These are phyloP conservation scores for Spongiforma sp. DNA, from an alignment of 1,284 basidiomycete species.

Conservation along the genomic window DNA sequence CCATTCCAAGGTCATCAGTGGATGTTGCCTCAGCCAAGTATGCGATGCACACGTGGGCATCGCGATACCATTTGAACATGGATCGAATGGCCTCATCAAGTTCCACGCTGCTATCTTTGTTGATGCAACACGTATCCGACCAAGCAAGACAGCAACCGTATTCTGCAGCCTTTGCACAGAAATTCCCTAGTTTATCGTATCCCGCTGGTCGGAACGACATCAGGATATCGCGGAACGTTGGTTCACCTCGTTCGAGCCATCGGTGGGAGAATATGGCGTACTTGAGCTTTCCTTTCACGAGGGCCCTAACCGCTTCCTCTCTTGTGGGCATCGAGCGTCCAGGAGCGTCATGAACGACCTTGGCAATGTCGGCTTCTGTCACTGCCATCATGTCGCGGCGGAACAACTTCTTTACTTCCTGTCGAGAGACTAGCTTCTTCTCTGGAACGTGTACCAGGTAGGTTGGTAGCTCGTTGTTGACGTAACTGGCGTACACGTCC, in stretches of 20 bases:
- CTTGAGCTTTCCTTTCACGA: constrained; percentile 56
- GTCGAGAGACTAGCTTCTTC: constrained; percentile 33
- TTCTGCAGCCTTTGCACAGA: constrained; percentile 32
- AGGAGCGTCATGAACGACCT: constrained; percentile 39
- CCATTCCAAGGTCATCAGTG: constrained; percentile 30
- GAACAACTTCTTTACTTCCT: constrained; percentile 38
- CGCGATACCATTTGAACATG: constrained; percentile 40
- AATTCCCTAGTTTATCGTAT: constrained; percentile 32
- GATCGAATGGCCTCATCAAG: constrained; percentile 40
- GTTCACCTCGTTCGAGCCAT: constrained; percentile 67
- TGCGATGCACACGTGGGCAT: constrained; percentile 36
- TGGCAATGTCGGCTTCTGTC: constrained; percentile 33
- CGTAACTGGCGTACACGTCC: constrained; percentile 23
- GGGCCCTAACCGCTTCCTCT: constrained; percentile 31
- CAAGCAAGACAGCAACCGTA: constrained; percentile 36
- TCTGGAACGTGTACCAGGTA: constrained; percentile 36
- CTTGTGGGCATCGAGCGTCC: constrained; percentile 46
- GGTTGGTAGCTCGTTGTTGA: constrained; percentile 37
- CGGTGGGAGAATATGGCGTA: constrained; percentile 60
- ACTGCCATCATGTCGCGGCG: constrained; percentile 29
- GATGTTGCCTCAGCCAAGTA: constrained; percentile 38
- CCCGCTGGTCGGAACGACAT: constrained; percentile 37
- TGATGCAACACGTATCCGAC: constrained; percentile 38
- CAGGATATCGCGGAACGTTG: constrained; percentile 55
- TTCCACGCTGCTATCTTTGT: constrained; percentile 34